phyloP scores from a whole-genome alignment of 495 filamentous ascomycete species.

The Viridothelium virens region DNA sequence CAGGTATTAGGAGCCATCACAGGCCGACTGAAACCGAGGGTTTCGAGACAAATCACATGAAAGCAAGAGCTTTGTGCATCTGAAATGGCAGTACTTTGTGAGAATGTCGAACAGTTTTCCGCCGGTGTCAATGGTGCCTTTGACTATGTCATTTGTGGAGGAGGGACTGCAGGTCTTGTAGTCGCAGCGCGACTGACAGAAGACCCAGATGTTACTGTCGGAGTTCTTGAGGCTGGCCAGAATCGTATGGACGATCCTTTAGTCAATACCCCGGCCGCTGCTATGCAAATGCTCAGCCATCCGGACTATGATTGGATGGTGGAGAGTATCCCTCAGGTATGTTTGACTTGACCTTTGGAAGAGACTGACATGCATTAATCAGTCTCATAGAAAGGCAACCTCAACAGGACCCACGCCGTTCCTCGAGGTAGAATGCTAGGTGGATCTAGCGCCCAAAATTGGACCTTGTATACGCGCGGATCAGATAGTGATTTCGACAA shows the following conservation, averaged over 20 bases:
- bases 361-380: background rate
- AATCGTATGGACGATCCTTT: conserved; percentile 35
- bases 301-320: conserved; percentile 43
- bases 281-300: conserved; percentile 37
- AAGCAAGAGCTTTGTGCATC: background rate
- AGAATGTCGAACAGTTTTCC: background rate
- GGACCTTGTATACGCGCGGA: conserved; percentile 30
- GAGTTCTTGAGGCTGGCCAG: conserved; percentile 44
- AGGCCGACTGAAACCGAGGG: conserved; percentile 1
- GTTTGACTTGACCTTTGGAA: conserved; percentile 26
- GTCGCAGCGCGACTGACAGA: conserved; percentile 30
- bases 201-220: conserved; percentile 34
- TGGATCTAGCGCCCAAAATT: conserved; percentile 42
- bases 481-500: conserved; percentile 49
- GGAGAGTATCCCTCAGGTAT: conserved; percentile 36
- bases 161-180: conserved; percentile 26
- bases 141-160: conserved; percentile 14
- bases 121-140: background rate
- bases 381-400: conserved; percentile 18
- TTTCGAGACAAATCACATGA: background rate
- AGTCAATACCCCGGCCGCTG: conserved; percentile 39
- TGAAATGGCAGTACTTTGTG: conserved; percentile 8
- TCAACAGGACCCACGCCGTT: conserved; percentile 29
- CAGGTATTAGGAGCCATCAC: background rate
- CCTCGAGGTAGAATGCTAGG: conserved; percentile 40